Evolutionary conservation across 192 early-diverging fungal genomes (phyloP), one percentile per base, ranked within the genome.

Genomic region (Endogone sp.): DNA sequence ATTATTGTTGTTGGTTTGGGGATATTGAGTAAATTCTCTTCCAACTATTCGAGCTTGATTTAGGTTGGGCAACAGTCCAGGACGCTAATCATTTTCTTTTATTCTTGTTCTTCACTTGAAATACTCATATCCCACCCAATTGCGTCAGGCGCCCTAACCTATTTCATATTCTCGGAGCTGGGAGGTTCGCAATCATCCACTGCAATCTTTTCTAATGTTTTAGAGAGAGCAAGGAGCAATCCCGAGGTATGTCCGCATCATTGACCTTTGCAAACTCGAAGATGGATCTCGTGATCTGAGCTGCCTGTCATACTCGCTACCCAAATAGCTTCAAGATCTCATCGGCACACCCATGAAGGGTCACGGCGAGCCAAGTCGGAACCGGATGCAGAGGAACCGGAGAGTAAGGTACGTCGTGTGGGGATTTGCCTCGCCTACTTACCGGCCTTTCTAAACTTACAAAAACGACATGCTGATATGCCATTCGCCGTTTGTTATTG

Each of bases 161-260:
- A 86, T 64, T 76, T 70, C 27, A 74, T 79, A 10, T 63, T 75
- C 26, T 73, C 75, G 1, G 85, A 86, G 56, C 59, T 86, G 6
- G 81, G 84, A 66, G 73, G 81, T 59, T 67, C 82, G 56, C 76
- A 82, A 68, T 81, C 82, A 59, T 73, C 78, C 3, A 84, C 83
- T 1, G 75, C 74, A 64, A 71, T 86, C 37, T 86, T 84, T 67
- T 77, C 71, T n/a, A 81, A 84, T 23, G 77, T 82, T 56, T 64
- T 86, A 64, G 81, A 86, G 59, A 75, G 74, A 25, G 76, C 79
- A 62, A 65, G 79, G 31, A 70, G 66, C 32, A 67, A 86, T 57
- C 71, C 78, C 28, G 71, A 81, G 65, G 73, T 79, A 68, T 26
- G 29, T 24, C 25, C 66, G 73, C 65, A 24, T 71, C 28, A 73